phyloP scores from a whole-genome alignment of 768 basidiomycete species.

The Leccinum aurantiacum region DNA sequence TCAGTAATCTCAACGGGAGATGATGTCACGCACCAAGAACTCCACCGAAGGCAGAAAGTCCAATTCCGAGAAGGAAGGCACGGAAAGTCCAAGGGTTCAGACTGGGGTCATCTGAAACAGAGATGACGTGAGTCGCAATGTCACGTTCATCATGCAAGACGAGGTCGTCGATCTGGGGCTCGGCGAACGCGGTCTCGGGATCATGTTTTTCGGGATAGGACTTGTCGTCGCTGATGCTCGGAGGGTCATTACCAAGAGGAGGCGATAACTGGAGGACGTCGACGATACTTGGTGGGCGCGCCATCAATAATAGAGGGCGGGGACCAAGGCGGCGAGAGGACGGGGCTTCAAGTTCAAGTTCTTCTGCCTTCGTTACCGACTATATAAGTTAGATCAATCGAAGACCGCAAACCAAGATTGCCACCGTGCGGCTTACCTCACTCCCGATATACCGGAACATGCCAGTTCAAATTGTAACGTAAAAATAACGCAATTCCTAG shows the following conservation, averaged over 20 bases:
- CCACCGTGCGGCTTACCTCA: neutral
- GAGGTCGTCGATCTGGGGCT: slow-evolving; percentile 12
- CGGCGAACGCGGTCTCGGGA: slow-evolving; percentile 27
- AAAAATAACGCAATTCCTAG: neutral
- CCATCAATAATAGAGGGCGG: slow-evolving; percentile 9
- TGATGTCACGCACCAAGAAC: slow-evolving; percentile 41
- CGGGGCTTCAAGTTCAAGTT: neutral
- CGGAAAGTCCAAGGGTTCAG: slow-evolving; percentile 41
- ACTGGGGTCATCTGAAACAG: slow-evolving; percentile 32
- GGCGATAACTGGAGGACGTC: slow-evolving; percentile 3
- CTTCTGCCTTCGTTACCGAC: slow-evolving; percentile 1
- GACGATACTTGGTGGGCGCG: neutral
- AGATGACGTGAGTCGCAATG: slow-evolving; percentile 49
- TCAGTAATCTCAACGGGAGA: neutral
- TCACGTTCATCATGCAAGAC: slow-evolving; percentile 45
- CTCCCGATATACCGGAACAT: neutral
- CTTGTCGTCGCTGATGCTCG: slow-evolving; percentile 21
- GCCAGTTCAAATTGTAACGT: neutral
- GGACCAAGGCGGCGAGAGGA: neutral
- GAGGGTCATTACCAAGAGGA: neutral
- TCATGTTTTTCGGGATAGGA: slow-evolving; percentile 34
- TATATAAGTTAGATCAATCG: neutral
- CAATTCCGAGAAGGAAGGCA: slow-evolving; percentile 54
- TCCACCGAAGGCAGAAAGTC: slow-evolving; percentile 51
- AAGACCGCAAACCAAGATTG: neutral